Percentiles rank a stretch among this genome's conserved stretches.
Evolutionary conservation across 768 basidiomycete genomes (phyloP).

Genomic region (Candolleomyces efflorescens): DNA sequence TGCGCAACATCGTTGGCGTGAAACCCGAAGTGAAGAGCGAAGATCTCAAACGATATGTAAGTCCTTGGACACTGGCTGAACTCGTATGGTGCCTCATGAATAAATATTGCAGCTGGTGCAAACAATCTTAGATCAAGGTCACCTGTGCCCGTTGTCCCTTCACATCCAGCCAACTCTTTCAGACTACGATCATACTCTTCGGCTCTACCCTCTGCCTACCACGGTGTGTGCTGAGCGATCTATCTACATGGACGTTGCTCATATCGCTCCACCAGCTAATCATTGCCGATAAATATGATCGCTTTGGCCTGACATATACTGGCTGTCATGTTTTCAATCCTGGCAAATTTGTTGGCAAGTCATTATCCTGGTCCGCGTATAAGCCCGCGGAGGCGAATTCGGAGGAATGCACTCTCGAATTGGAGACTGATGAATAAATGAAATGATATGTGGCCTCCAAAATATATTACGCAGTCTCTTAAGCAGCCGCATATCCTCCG

Average conservation of each 20-base stretch:
- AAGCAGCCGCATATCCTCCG: background rate
- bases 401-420: constrained; percentile 53
- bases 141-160: constrained; percentile 83
- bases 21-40: constrained; percentile 76
- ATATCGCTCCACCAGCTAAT: constrained; percentile 54
- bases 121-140: constrained; percentile 91
- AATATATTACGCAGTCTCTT: background rate
- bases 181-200: constrained; percentile 88
- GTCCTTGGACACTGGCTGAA: constrained; percentile 19
- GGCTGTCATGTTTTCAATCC: constrained; percentile 99
- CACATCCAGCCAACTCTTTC: constrained; percentile 83
- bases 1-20: constrained; percentile 86
- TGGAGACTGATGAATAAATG: constrained; percentile 5
- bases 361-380: constrained; percentile 87
- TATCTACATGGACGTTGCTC: constrained; percentile 3
- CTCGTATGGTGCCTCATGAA: background rate
- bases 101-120: constrained; percentile 72
- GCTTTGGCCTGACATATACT: constrained; percentile 94
- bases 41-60: constrained; percentile 84
- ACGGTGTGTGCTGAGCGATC: constrained; percentile 48
- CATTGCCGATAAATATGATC: constrained; percentile 94
- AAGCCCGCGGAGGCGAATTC: constrained; percentile 82
- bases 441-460: background rate
- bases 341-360: constrained; percentile 81
- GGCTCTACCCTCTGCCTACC: constrained; percentile 92